These are phyloP conservation scores for Postia placenta DNA, from an alignment of 768 basidiomycete species.

Conservation along the genomic window DNA sequence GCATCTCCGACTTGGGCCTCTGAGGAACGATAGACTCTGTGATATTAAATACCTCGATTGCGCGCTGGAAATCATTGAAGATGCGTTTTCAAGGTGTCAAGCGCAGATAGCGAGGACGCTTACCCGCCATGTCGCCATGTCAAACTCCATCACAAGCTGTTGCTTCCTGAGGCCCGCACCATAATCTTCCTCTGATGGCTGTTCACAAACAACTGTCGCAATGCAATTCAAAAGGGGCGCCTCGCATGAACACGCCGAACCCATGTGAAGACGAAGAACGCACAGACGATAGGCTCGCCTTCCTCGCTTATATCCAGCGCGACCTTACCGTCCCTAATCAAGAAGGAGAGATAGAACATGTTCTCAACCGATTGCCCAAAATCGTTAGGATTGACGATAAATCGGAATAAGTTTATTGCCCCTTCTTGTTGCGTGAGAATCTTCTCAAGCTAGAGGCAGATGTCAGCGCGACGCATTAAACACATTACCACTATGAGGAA, in stretches of 20 bases:
- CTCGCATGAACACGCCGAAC: neutral
- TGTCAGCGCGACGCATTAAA: neutral
- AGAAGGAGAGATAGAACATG: slow-evolving; percentile 90
- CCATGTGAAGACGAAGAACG: slow-evolving; percentile 15
- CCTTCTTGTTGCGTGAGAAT: slow-evolving; percentile 45
- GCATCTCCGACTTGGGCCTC: slow-evolving; percentile 51
- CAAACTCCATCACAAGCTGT: slow-evolving; percentile 90
- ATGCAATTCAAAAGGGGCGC: neutral
- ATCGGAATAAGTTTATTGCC: slow-evolving; percentile 72
- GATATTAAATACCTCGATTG: slow-evolving; percentile 84
- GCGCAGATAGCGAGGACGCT: slow-evolving; percentile 15
- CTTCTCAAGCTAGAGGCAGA: slow-evolving; percentile 45
- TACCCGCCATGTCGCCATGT: slow-evolving; percentile 86
- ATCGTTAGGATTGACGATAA: slow-evolving; percentile 84
- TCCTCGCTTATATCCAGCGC: slow-evolving; percentile 62
- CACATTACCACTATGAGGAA: neutral
- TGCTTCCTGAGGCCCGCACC: slow-evolving; percentile 58
- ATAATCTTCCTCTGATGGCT: slow-evolving; percentile 60
- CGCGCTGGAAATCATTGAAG: slow-evolving; percentile 56
- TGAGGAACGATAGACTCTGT: slow-evolving; percentile 69
- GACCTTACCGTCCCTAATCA: slow-evolving; percentile 80
- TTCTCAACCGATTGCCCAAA: slow-evolving; percentile 97
- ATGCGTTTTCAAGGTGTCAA: neutral
- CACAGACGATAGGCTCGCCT: slow-evolving; percentile 74
- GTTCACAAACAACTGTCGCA: slow-evolving; percentile 52